Conservation (phyloP, 1,284 basidiomycete genomes). For the Ustilago bromivora region DNA sequence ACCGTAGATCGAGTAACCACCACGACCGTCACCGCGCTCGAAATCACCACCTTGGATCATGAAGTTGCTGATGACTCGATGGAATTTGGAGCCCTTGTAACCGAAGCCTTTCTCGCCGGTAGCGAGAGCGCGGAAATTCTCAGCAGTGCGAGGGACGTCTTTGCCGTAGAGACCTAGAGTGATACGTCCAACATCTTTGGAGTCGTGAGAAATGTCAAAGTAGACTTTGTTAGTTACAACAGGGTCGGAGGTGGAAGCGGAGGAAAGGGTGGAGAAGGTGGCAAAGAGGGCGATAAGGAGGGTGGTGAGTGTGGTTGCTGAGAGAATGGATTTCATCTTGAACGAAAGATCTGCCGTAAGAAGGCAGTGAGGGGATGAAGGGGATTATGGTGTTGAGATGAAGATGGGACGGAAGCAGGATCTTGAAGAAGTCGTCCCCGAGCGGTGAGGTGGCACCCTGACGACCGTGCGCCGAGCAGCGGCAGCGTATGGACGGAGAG, state of each 20-base stretch:
- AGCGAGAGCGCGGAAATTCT: conserved; percentile 67
- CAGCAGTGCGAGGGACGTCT: conserved; percentile 63
- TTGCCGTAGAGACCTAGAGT: conserved; percentile 63
- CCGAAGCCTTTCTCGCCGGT: conserved; percentile 77
- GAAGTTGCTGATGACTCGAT: conserved; percentile 76
- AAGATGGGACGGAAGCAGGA: neutral
- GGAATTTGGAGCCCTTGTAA: conserved; percentile 79
- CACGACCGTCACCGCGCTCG: conserved; percentile 65
- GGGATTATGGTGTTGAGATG: neutral
- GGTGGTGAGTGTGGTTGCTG: conserved; percentile 73
- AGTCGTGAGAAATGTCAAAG: conserved; percentile 67
- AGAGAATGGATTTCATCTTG: conserved; percentile 36
- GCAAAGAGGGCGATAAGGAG: conserved; percentile 69
- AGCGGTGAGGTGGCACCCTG: neutral
- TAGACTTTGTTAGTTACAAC: conserved; percentile 60
- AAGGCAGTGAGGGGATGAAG: neutral
- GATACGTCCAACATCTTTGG: conserved; percentile 62
- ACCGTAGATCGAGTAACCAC: conserved; percentile 67
- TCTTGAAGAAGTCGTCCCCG: neutral
- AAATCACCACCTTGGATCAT: conserved; percentile 72
- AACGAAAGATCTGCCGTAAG: neutral
- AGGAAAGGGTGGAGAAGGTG: conserved; percentile 27
- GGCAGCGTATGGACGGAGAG: neutral
- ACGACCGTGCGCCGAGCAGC: neutral
- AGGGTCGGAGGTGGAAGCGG: conserved; percentile 54